Conservation (phyloP, 202 grass and related monocot genomes). For the Panicum virgatum region DNA sequence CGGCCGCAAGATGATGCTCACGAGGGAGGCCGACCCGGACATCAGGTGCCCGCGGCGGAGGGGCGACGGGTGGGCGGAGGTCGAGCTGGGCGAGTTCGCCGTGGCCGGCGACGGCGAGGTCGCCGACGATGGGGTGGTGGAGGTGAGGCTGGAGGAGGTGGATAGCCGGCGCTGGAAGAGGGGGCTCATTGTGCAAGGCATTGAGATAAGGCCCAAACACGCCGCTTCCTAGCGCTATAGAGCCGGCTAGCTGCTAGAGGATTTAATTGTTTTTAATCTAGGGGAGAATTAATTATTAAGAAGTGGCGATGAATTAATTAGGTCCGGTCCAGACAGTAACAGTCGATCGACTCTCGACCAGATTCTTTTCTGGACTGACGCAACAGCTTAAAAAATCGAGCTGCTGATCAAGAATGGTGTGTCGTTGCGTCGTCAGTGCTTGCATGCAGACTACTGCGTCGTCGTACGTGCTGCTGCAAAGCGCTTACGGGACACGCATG, state of each 20-base stretch:
- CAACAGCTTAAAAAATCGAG: not conserved
- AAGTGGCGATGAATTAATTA: not conserved
- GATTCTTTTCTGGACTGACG: conserved; percentile 10
- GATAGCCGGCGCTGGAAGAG: conserved; percentile 36
- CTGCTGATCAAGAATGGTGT: too few relatives aligned
- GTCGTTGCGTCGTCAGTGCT: not conserved
- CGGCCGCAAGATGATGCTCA: conserved; percentile 2
- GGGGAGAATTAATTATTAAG: not conserved
- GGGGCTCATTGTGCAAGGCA: conserved; percentile 58
- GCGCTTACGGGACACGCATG: not conserved
- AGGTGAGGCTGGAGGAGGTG: conserved; percentile 48
- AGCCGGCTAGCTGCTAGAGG: not conserved
- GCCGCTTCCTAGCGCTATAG: not conserved
- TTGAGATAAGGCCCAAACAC: conserved; percentile 56
- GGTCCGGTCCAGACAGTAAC: not conserved
- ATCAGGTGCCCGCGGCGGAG: conserved; percentile 45
- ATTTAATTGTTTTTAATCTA: not conserved
- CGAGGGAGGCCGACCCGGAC: conserved; percentile 31
- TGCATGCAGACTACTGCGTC: not conserved
- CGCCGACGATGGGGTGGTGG: conserved; percentile 43
- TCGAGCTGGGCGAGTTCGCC: conserved; percentile 59
- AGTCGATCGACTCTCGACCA: not conserved
- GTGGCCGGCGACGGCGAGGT: not conserved
- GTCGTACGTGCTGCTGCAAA: too few relatives aligned
- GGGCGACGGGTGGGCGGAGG: conserved; percentile 57